Conservation (phyloP, 305 asterid species). For the Caryopteris hybrid region DNA sequence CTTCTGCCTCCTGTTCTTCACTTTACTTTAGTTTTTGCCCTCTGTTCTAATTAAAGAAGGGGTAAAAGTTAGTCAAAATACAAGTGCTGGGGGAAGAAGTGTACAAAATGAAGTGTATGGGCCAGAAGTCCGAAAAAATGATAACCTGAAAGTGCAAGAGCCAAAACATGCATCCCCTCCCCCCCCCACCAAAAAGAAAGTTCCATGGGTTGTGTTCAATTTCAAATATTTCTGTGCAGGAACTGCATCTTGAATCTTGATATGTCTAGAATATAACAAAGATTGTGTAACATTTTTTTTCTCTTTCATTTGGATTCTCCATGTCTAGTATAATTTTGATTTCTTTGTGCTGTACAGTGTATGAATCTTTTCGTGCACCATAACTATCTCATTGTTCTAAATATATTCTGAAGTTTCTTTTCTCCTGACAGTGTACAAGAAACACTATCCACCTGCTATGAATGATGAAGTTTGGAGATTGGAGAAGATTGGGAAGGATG, state of each 20-base stretch:
- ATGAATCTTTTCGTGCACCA: neutral
- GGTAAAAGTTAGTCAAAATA: too few species aligned
- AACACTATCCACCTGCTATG: constrained; percentile 91
- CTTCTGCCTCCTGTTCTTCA: too few species aligned
- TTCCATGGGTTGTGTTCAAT: neutral
- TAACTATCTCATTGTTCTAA: neutral
- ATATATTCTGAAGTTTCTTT: constrained; percentile 12
- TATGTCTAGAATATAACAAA: neutral
- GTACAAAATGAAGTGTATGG: too few species aligned
- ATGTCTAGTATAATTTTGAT: neutral
- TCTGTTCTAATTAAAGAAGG: too few species aligned
- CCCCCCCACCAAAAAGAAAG: too few species aligned
- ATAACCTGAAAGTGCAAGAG: too few species aligned
- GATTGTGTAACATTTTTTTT: neutral
- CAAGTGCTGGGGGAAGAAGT: too few species aligned
- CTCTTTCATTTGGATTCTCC: neutral
- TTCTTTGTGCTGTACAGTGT: neutral
- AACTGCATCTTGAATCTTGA: neutral
- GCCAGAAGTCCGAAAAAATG: too few species aligned
- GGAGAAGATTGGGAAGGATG: constrained; percentile 97
- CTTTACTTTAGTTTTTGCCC: too few species aligned
- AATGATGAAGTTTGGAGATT: constrained; percentile 95
- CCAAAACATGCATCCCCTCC: too few species aligned
- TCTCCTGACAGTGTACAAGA: constrained; percentile 75
- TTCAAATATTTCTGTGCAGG: neutral